Evolutionary conservation across 2,329 filamentous ascomycete species (phyloP).

Genomic region (Lithohypha guttulata): DNA sequence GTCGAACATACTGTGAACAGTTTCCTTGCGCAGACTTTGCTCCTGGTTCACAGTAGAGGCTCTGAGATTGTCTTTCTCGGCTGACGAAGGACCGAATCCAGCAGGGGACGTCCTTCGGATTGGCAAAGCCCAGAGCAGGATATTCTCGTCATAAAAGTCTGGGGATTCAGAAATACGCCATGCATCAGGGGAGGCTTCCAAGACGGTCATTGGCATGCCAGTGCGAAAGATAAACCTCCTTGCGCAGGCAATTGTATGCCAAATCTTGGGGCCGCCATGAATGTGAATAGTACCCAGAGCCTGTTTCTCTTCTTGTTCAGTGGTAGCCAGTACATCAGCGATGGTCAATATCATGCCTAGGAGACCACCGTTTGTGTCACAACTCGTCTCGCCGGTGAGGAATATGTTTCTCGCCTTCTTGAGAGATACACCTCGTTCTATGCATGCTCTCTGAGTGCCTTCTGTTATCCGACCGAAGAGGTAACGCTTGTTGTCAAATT

Average conservation of each 20-base stretch:
- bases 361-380: slow-evolving; percentile 68
- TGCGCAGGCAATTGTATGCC: slow-evolving; percentile 69
- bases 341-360: slow-evolving; percentile 76
- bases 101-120: slow-evolving; percentile 28
- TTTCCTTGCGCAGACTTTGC: slow-evolving; percentile 45
- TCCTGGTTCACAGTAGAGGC: slow-evolving; percentile 23
- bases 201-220: slow-evolving; percentile 59
- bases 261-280: slow-evolving; percentile 70
- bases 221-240: slow-evolving; percentile 79
- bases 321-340: slow-evolving; percentile 50
- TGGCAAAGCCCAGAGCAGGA: slow-evolving; percentile 77
- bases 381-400: slow-evolving; percentile 65
- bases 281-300: slow-evolving; percentile 16
- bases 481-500: slow-evolving; percentile 75
- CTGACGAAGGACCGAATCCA: slow-evolving; percentile 23
- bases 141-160: slow-evolving; percentile 63
- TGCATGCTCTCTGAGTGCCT: slow-evolving; percentile 68
- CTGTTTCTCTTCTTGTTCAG: slow-evolving; percentile 17
- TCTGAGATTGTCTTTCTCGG: neutral
- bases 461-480: slow-evolving; percentile 74
- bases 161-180: slow-evolving; percentile 36
- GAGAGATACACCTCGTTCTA: slow-evolving; percentile 56
- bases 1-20: slow-evolving; percentile 69
- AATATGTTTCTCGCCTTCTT: slow-evolving; percentile 66
- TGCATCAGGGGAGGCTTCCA: slow-evolving; percentile 48